Evolutionary conservation across 176 grass and related monocot genomes (phyloP).

Genomic region (Melocanna baccifera): DNA sequence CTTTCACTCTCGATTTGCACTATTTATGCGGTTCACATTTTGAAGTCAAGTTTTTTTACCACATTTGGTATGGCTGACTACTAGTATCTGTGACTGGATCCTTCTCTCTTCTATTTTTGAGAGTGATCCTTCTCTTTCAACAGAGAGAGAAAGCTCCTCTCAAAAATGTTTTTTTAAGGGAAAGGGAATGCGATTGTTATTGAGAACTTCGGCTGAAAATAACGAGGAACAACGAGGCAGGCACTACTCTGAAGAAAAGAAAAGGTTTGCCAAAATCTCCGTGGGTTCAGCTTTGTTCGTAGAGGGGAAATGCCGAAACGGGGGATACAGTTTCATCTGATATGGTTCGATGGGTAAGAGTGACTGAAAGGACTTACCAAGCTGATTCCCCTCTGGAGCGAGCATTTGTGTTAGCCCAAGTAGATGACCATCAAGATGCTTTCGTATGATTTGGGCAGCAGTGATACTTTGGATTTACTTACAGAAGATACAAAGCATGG

Average conservation of each 20-base stretch:
- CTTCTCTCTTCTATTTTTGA: not conserved
- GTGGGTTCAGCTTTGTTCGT: not conserved
- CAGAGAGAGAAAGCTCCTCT: not conserved
- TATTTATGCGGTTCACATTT: not conserved
- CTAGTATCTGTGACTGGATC: too few relatives aligned
- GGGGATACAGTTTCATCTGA: too few relatives aligned
- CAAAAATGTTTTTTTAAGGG: not conserved
- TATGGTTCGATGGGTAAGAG: not conserved
- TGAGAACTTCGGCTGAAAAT: not conserved
- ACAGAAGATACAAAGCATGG: not conserved
- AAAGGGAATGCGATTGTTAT: not conserved
- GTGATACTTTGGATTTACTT: not conserved
- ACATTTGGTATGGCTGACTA: not conserved
- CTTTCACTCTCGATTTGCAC: not conserved
- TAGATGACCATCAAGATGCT: not conserved
- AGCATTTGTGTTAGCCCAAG: not conserved
- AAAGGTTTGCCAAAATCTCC: not conserved
- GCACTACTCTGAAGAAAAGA: not conserved
- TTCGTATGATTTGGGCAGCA: not conserved
- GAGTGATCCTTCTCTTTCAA: not conserved
- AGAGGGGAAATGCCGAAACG: too few relatives aligned
- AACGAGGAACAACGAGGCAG: not conserved
- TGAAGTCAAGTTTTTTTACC: not conserved
- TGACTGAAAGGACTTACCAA: not conserved
- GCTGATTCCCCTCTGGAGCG: not conserved